Evolutionary conservation across 768 basidiomycete genomes (phyloP).

Genomic region (Hortiboletus campestris): DNA sequence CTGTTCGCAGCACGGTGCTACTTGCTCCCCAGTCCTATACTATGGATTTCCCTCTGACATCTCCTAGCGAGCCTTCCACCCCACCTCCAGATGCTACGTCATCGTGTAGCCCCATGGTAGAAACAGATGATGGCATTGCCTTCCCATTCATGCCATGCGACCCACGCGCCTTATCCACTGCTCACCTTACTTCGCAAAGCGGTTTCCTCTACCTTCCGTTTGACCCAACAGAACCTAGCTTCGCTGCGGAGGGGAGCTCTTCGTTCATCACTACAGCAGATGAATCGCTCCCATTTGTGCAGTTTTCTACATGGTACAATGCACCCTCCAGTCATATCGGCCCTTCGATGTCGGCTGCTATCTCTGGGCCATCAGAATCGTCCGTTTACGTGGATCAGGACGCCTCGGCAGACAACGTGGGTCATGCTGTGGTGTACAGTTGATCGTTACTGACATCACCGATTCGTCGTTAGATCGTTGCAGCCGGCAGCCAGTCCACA

Average conservation of each 20-base stretch:
- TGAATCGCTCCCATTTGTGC: background rate
- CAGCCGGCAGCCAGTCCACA: background rate
- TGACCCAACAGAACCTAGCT: background rate
- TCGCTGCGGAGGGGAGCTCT: background rate
- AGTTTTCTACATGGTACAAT: background rate
- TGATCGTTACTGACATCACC: background rate
- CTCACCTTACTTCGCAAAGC: background rate
- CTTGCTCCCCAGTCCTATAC: no score
- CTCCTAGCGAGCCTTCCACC: background rate
- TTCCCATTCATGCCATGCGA: background rate
- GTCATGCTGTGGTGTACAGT: background rate
- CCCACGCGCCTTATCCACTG: background rate
- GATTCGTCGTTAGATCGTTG: background rate
- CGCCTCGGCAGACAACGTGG: background rate
- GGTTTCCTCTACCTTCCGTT: background rate
- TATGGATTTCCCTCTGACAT: background rate
- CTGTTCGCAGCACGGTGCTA: background rate
- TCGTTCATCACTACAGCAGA: background rate
- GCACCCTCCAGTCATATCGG: background rate
- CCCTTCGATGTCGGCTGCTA: background rate
- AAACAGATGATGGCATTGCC: background rate
- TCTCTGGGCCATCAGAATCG: background rate
- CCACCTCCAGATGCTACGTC: background rate
- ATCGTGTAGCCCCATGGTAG: no score
- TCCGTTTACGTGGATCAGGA: background rate